A percentile compares a stretch with the other conserved stretches of the same genome.
phyloP scores from a whole-genome alignment of 2,329 filamentous ascomycete species.

The Aspergillus sclerotialis region DNA sequence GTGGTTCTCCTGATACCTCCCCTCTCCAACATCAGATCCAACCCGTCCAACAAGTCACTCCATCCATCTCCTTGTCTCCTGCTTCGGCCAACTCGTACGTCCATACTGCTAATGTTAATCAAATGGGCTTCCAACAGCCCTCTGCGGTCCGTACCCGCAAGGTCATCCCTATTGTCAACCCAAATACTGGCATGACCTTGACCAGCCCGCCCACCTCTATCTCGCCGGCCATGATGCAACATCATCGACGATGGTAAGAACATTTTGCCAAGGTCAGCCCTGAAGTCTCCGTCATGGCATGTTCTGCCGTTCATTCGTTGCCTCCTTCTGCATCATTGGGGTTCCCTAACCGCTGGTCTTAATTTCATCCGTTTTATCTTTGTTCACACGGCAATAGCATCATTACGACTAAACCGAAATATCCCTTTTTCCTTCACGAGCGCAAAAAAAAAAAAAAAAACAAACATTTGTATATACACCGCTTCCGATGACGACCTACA shows the following conservation, averaged over 20 bases:
- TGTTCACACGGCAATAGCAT: conserved; percentile 22
- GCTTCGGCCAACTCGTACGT: conserved; percentile 51
- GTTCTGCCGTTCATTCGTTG: conserved; percentile 24
- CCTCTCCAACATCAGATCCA: conserved; percentile 78
- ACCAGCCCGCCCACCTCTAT: conserved; percentile 76
- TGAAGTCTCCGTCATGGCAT: conserved; percentile 23
- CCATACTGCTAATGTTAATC: conserved; percentile 59
- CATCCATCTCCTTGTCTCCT: conserved; percentile 64
- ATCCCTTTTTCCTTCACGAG: conserved; percentile 18
- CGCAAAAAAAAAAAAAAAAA: conserved; percentile 24
- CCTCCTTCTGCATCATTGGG: conserved; percentile 31
- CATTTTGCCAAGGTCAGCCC: conserved; percentile 14
- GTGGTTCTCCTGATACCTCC: conserved; percentile 85
- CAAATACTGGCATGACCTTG: conserved; percentile 79
- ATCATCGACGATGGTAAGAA: conserved; percentile 36
- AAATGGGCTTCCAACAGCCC: conserved; percentile 85
- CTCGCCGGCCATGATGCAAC: conserved; percentile 58
- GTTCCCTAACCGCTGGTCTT: conserved; percentile 28
- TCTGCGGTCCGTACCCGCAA: conserved; percentile 84
- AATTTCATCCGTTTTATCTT: conserved; percentile 21
- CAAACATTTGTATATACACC: conserved; percentile 30
- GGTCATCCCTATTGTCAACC: conserved; percentile 96
- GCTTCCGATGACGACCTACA: conserved; percentile 28
- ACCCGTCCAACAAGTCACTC: conserved; percentile 65
- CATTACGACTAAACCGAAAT: conserved; percentile 20